Evolutionary conservation across 164 flowering plant species (phyloP).

Genomic region (Cinnamomum chago): DNA sequence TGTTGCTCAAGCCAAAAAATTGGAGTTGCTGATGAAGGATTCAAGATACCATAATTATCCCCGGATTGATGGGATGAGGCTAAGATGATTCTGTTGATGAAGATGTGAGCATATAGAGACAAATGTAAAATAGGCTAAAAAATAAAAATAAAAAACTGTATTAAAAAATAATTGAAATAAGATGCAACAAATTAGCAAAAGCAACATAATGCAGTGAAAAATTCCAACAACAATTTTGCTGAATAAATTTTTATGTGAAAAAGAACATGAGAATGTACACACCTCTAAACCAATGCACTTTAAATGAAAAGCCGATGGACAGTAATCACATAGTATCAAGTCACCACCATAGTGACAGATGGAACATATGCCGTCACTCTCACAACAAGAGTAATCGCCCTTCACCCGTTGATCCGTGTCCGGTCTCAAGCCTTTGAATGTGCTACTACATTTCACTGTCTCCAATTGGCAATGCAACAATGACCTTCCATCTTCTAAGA

Average conservation of each 20-base stretch:
- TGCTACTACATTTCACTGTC: constrained; percentile 15
- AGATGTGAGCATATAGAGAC: too few relatives aligned
- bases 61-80: too few relatives aligned
- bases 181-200: too few relatives aligned
- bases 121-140: too few relatives aligned
- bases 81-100: too few relatives aligned
- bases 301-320: constrained; percentile 83
- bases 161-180: too few relatives aligned
- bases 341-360: constrained; percentile 80
- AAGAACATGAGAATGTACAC: not conserved
- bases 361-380: constrained; percentile 65
- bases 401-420: constrained; percentile 16
- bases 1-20: too few relatives aligned
- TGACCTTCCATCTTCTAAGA: constrained; percentile 79
- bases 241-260: not conserved
- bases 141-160: too few relatives aligned
- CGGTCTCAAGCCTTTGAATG: constrained; percentile 6
- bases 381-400: constrained; percentile 9
- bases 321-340: constrained; percentile 70
- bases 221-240: not conserved
- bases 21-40: too few relatives aligned
- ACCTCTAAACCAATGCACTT: constrained; percentile 74
- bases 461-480: constrained; percentile 64
- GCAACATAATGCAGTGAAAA: not conserved
- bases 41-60: too few relatives aligned